Base-by-base conservation (phyloP, 139 green algal species). In the Chlamydomonas incerta region DNA sequence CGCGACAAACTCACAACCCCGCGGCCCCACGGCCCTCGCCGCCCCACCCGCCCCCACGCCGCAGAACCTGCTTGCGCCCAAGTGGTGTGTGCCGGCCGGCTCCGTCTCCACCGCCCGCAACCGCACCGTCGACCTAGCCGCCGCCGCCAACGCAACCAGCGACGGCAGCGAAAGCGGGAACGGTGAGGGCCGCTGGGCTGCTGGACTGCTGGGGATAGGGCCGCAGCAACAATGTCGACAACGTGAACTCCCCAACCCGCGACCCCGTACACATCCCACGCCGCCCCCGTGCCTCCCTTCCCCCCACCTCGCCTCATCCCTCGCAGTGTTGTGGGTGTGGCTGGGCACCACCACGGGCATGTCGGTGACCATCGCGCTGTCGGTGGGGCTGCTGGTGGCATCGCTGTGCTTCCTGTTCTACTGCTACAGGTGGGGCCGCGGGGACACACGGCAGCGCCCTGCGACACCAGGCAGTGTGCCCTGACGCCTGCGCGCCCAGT, bases 381-480 rank as follows among this genome's bases (percentile, higher is more conserved):
- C 37, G 14, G 14, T 58, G 24, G 62, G 14, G 11, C 46, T 83
- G 35, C 28, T 83, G 26, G 5, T 63, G 2, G 62, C 35, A 26
- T 62, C 34, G 34, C 33, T 52, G 9, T 83, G 62, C 60, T 47
- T 60, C 76, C 72, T 62, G 24, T 62, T n/a, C 62, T 33, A 37
- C 13, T 83, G 76, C 41, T 83, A 72, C 58, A 83, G 76, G 58
- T 80, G 2, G 17, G 55, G n/a, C n/a, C n/a, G n/a, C n/a, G n/a
- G n/a, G n/a, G n/a, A n/a, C n/a, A n/a, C n/a, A n/a, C n/a, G n/a
- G n/a, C n/a, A n/a, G n/a, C n/a, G n/a, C n/a, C n/a, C n/a, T n/a
- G n/a, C n/a, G n/a, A n/a, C n/a, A n/a, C n/a, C n/a, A n/a, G n/a
- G n/a, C n/a, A n/a, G n/a, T n/a, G n/a, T n/a, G n/a, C n/a, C n/a